Conservation (phyloP, 1,139 yeast genomes). For the Debaryomyces psychrophilus region DNA sequence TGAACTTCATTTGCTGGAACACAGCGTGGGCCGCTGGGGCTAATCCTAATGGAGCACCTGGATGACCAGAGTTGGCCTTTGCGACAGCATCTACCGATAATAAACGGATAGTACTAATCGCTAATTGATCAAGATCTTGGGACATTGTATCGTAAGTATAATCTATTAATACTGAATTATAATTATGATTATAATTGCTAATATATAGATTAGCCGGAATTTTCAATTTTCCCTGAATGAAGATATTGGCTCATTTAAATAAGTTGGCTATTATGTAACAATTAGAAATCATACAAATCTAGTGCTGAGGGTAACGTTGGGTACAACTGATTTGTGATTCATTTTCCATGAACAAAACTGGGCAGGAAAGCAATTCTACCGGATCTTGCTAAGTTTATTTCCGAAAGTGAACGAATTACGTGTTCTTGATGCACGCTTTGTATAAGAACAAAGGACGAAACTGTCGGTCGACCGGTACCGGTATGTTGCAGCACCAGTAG, state of each 20-base stretch:
- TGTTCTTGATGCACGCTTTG: background rate
- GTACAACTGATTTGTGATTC: slow-evolving; percentile 2
- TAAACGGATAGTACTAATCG: slow-evolving; percentile 88
- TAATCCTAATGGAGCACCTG: slow-evolving; percentile 99
- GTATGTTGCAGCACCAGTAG: slow-evolving; percentile 1
- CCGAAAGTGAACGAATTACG: slow-evolving; percentile 4
- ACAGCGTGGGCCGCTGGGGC: slow-evolving; percentile 77
- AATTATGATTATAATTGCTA: background rate
- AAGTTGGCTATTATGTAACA: slow-evolving; percentile 6
- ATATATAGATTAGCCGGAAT: slow-evolving; percentile 1
- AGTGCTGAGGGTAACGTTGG: slow-evolving; percentile 6
- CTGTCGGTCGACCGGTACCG: slow-evolving; percentile 6
- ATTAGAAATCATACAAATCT: slow-evolving; percentile 8
- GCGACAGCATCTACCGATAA: slow-evolving; percentile 88
- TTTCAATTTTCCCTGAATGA: slow-evolving; percentile 1
- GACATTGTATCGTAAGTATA: slow-evolving; percentile 25
- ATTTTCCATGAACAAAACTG: background rate
- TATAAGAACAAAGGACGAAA: background rate
- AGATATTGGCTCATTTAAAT: slow-evolving; percentile 6
- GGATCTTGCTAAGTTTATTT: background rate
- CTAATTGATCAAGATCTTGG: slow-evolving; percentile 62
- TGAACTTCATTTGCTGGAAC: slow-evolving; percentile 80
- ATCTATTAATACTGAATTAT: slow-evolving; percentile 6
- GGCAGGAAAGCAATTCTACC: slow-evolving; percentile 7
- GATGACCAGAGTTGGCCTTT: slow-evolving; percentile 96